A percentile compares a stretch with the other conserved stretches of the same genome.
Conservation (phyloP, 352 stramenopile species). For the Globisporangium sylvaticum region DNA sequence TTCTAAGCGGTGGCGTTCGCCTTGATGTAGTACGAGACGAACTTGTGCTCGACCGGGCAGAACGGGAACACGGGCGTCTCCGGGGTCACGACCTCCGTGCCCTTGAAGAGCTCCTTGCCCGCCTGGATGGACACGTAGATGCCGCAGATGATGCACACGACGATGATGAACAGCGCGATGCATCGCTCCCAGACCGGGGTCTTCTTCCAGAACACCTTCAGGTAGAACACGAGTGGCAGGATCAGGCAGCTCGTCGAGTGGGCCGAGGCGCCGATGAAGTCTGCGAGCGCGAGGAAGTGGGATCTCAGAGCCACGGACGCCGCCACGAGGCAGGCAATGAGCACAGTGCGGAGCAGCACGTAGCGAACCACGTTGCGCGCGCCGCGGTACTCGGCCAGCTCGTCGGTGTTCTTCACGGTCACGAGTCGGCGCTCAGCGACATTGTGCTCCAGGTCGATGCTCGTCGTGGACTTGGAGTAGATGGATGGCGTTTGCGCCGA, state of each 20-base stretch:
- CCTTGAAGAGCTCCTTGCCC: conserved; percentile 19
- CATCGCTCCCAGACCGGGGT: conserved; percentile 22
- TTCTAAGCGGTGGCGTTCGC: background rate
- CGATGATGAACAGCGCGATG: conserved; percentile 18
- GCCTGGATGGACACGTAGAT: conserved; percentile 21
- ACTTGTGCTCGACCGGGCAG: conserved; percentile 15
- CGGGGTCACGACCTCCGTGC: conserved; percentile 1
- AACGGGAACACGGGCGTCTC: conserved; percentile 20
- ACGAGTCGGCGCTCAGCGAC: conserved; percentile 5
- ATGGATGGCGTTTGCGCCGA: conserved; percentile 14
- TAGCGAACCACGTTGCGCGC: conserved; percentile 18
- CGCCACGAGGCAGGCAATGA: conserved; percentile 21
- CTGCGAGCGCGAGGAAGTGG: conserved; percentile 20
- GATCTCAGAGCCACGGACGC: conserved; percentile 17
- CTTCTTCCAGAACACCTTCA: conserved; percentile 25
- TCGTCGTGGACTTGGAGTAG: conserved; percentile 17
- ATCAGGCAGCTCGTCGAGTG: conserved; percentile 28
- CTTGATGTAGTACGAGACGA: conserved; percentile 19
- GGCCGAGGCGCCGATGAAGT: conserved; percentile 29
- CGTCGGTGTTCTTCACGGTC: conserved; percentile 2
- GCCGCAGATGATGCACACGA: conserved; percentile 21
- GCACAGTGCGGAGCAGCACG: conserved; percentile 19
- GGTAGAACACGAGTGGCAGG: conserved; percentile 29
- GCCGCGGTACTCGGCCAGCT: conserved; percentile 19
- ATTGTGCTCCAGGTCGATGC: conserved; percentile 14